A percentile compares a stretch with the other conserved stretches of the same genome.
Conservation (phyloP, 2,329 filamentous ascomycete genomes). For the Escovopsis sp. region DNA sequence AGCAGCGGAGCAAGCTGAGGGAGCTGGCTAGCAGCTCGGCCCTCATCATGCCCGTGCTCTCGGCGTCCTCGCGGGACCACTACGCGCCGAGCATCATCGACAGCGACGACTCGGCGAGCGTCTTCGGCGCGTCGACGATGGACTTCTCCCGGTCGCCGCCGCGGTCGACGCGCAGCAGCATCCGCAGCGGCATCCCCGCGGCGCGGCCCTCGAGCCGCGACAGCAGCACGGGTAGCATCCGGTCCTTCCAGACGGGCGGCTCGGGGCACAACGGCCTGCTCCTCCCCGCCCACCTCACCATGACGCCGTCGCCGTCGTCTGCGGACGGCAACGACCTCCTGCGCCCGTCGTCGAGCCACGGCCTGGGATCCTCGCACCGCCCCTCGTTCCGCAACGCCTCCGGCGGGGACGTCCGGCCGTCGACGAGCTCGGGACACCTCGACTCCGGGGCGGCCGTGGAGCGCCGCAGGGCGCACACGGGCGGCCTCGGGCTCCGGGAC, state of each 20-base stretch:
- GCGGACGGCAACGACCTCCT: constrained; percentile 16
- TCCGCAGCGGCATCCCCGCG: constrained; percentile 31
- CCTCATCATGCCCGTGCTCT: constrained; percentile 35
- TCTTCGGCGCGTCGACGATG: constrained; percentile 37
- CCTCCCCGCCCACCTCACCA: constrained; percentile 29
- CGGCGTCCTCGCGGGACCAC: constrained; percentile 23
- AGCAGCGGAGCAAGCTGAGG: constrained; percentile 63
- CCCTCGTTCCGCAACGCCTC: constrained; percentile 6
- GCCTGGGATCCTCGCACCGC: constrained; percentile 11
- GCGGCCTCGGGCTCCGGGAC: constrained; percentile 21
- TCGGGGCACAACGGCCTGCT: constrained; percentile 11
- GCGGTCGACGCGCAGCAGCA: constrained; percentile 33
- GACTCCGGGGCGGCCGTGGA: constrained; percentile 8
- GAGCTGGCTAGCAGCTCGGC: constrained; percentile 72
- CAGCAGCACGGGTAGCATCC: constrained; percentile 35
- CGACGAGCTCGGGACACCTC: constrained; percentile 18
- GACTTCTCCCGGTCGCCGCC: constrained; percentile 47
- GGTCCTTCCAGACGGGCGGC: constrained; percentile 25
- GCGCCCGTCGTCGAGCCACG: constrained; percentile 19
- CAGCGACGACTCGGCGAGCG: constrained; percentile 42
- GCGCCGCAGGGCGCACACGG: constrained; percentile 15
- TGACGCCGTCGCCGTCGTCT: constrained; percentile 27
- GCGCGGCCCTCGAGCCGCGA: constrained; percentile 34
- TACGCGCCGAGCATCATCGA: constrained; percentile 31
- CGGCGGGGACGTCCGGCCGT: constrained; percentile 13